A percentile compares a stretch with the other conserved stretches of the same genome.
These are phyloP conservation scores for Fistulina hepatica DNA, from an alignment of 1,284 basidiomycete species.

Conservation along the genomic window DNA sequence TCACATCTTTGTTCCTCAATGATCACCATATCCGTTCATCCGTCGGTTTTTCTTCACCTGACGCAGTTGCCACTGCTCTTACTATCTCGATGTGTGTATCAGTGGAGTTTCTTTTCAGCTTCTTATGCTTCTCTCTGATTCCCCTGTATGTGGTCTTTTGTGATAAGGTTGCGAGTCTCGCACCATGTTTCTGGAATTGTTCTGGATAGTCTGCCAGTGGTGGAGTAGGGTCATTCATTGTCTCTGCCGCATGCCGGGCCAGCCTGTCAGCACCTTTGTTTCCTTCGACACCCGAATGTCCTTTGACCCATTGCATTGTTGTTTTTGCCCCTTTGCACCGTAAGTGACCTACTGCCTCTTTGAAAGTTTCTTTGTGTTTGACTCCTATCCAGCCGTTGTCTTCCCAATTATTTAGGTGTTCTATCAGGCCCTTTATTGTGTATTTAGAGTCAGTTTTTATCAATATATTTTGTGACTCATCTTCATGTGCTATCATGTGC, in stretches of 20 bases:
- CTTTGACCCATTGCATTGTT: conserved; percentile 14
- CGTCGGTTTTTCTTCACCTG: too few species aligned
- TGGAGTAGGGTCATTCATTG: conserved; percentile 1
- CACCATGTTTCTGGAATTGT: conserved; percentile 9
- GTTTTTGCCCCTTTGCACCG: conserved; percentile 6
- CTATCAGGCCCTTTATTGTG: conserved; percentile 9
- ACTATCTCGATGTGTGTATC: too few species aligned
- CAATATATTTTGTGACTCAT: not conserved
- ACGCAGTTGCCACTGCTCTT: too few species aligned
- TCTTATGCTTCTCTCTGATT: conserved; percentile 1
- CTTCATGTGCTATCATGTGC: not conserved
- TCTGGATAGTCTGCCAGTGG: conserved; percentile 1
- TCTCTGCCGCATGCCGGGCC: conserved; percentile 6
- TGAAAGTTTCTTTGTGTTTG: conserved; percentile 4
- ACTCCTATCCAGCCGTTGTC: conserved; percentile 10
- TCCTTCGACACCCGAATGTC: conserved; percentile 8
- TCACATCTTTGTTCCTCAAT: too few species aligned
- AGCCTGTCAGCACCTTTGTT: conserved; percentile 13
- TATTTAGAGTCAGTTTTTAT: conserved; percentile 11
- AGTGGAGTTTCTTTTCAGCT: too few species aligned
- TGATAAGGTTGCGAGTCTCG: conserved; percentile 9
- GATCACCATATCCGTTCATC: too few species aligned
- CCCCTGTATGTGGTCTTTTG: conserved; percentile 13
- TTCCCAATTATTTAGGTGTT: conserved; percentile 10
- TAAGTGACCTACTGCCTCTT: not conserved